phyloP scores from a whole-genome alignment of 2,329 filamentous ascomycete genomes.

The Trichophyton rubrum region DNA sequence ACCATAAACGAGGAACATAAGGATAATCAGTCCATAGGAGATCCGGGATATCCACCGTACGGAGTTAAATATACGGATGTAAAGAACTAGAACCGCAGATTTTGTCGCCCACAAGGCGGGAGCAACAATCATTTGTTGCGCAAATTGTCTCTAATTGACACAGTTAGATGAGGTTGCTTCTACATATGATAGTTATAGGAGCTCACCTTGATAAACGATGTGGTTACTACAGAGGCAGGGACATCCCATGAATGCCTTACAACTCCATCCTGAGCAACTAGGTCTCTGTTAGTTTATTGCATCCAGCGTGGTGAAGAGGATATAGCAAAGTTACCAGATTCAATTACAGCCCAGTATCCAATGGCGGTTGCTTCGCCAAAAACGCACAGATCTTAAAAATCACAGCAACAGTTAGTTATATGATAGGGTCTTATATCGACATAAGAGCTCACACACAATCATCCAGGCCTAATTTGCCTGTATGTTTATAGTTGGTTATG shows the following conservation, averaged over 20 bases:
- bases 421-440: no score
- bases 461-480: not conserved
- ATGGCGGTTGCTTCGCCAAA: not conserved
- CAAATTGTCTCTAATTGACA: not conserved
- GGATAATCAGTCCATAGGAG: not conserved
- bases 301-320: no score
- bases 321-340: not conserved
- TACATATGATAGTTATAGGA: not conserved
- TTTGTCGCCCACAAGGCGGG: not conserved
- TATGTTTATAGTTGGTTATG: not conserved
- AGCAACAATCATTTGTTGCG: not conserved
- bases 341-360: not conserved
- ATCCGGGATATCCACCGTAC: not conserved
- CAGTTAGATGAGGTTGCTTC: not conserved
- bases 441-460: not conserved
- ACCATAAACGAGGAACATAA: not conserved
- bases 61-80: not conserved
- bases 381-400: not conserved
- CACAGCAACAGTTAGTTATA: not conserved
- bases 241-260: not conserved
- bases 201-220: constrained; percentile 1
- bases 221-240: not conserved
- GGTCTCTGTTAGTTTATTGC: not conserved
- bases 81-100: not conserved
- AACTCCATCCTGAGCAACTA: not conserved